Evolutionary conservation across 495 filamentous ascomycete species (phyloP), one percentile per base, ranked within the genome.

Genomic region (Parathielavia appendiculata): DNA sequence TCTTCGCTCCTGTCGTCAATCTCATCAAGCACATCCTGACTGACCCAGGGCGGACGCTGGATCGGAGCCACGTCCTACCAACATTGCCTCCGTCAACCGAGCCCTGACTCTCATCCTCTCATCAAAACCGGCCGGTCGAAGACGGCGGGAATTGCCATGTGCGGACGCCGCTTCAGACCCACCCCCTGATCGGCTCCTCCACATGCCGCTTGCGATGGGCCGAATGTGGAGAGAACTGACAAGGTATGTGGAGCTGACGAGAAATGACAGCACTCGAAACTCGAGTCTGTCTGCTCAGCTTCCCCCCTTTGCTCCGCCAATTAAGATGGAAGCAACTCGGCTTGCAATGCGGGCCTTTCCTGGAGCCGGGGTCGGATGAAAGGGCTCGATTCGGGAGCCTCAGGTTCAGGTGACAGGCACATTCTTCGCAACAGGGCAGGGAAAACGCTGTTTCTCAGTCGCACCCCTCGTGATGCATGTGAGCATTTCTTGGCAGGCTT

Each of bases 341-440:
- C 12, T 12, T 34, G 20, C 41, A 30, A 11, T 39, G 44, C 44
- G 35, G 13, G 44, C 17, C 2, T 14, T 14, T 48, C 20, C 47
- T 46, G n/a, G 41, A 56, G 46, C 63, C 52, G 59, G 63, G 63
- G 59, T 61, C 63, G 63, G 63, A 39, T 57, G 58, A 65, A 30
- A 65, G 56, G 63, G 63, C 58, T 65, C 56, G 52, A 61, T 52
- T 61, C 46, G 44, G 59, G n/a, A 17, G 39, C 22, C 58, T 40
- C 46, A 20, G 40, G 51, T 19, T 35, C 52, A 54, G 54, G 45
- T 57, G 54, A 57, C 45, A 32, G 36, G 19, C 39, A 44, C 45
- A 47, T 22, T 56, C 53, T 56, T 39, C 35, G 34, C 40, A 4
- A 14, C 9, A 19, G 23, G n/a, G 41, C 12, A 45, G n/a, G 38